A percentile compares a stretch with the other conserved stretches of the same genome.
Conservation (phyloP, 2,329 filamentous ascomycete genomes). For the Geosmithia morbida region DNA sequence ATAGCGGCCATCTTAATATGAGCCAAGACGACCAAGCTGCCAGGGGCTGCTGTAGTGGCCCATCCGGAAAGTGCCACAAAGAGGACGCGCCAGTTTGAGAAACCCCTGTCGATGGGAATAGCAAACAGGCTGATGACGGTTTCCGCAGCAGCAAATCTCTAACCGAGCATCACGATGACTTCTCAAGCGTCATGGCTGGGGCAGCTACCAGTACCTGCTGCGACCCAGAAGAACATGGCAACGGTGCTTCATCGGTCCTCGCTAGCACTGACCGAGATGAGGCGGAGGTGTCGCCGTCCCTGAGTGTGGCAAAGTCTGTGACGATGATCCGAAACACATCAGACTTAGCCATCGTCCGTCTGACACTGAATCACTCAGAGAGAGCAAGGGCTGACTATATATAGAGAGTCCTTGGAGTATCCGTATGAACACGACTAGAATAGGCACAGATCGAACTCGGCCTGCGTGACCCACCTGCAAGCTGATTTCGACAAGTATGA, state of each 20-base stretch:
- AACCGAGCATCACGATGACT: background rate
- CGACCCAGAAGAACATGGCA: background rate
- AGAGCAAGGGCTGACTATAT: background rate
- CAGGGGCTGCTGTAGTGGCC: background rate
- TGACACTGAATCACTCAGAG: background rate
- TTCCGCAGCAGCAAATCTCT: background rate
- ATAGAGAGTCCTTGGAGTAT: constrained; percentile 1
- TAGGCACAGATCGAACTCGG: constrained; percentile 6
- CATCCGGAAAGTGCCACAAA: background rate
- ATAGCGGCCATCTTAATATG: background rate
- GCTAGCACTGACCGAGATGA: background rate
- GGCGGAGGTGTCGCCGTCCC: constrained; percentile 8
- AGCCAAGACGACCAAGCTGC: background rate
- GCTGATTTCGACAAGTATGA: constrained; percentile 10
- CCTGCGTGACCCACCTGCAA: constrained; percentile 9
- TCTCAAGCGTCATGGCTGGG: background rate
- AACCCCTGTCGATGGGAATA: background rate
- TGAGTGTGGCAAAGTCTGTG: constrained; percentile 10
- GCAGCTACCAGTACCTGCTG: background rate
- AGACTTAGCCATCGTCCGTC: background rate
- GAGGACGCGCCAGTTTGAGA: background rate
- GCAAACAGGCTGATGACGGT: background rate
- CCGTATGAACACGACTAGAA: constrained; percentile 8
- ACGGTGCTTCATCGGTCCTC: background rate
- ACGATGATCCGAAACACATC: constrained; percentile 1